Conservation (phyloP, 306 rosid species). For the Mimosa pudica region DNA sequence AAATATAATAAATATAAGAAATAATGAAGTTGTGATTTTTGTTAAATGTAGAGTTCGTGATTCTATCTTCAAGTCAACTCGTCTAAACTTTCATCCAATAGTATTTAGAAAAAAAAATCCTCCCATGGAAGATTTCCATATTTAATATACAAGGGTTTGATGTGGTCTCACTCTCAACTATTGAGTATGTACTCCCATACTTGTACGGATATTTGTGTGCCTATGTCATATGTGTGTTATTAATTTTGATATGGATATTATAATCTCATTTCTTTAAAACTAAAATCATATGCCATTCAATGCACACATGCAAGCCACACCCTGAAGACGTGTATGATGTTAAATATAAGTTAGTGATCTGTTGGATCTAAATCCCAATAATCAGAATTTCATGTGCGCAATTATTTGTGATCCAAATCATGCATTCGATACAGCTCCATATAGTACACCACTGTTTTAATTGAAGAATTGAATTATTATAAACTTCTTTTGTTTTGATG, state of each 20-base stretch:
- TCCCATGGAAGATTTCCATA: too few relatives aligned
- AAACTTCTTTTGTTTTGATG: background rate
- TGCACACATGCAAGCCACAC: constrained; percentile 10
- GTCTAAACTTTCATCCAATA: too few relatives aligned
- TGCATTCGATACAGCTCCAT: background rate
- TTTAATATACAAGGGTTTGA: too few relatives aligned
- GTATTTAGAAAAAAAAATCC: too few relatives aligned
- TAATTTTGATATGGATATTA: background rate
- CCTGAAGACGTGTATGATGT: background rate
- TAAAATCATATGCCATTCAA: background rate
- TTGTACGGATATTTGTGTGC: background rate
- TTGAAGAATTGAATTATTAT: background rate
- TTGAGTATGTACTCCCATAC: background rate
- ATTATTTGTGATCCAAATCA: background rate
- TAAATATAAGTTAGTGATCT: background rate
- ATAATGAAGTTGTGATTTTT: too few relatives aligned
- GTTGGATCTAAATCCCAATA: background rate
- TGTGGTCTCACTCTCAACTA: too few relatives aligned
- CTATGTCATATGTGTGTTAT: too few relatives aligned
- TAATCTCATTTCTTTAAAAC: background rate
- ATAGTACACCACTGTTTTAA: background rate
- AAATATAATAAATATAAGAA: too few relatives aligned
- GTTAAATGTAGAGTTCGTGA: too few relatives aligned
- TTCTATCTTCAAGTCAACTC: too few relatives aligned
- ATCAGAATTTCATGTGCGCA: background rate